Evolutionary conservation across 495 filamentous ascomycete genomes (phyloP), one percentile per base, ranked within the genome.

Genomic region (Daldinia caldariorum): DNA sequence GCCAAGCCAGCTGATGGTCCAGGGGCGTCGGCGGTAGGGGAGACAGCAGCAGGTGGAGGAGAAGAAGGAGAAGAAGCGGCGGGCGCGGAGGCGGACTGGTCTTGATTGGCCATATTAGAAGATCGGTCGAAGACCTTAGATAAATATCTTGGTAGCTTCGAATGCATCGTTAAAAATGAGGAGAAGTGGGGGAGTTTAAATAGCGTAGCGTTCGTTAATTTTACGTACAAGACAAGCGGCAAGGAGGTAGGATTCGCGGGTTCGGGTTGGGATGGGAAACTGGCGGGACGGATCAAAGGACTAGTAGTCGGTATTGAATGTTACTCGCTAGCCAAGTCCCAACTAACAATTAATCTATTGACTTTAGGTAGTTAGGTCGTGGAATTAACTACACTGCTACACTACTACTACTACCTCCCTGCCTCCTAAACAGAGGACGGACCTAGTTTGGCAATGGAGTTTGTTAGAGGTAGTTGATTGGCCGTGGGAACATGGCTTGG

Each of bases 181-280:
- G 63, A 67, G 63, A 64, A 64, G 63, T 63, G 69, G 64, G 26
- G 61, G 55, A 64, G 63, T 20, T 63, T 3, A 43, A 38, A 67
- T 49, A 39, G 61, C 62, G 51, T 26, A 26, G 26, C 26, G 26
- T 26, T 31, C 35, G 56, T 31, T 49, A 5, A 3, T 47, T 68
- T 58, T 41, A 32, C 39, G 37, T 20, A 29, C 39, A 49, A 14
- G 18, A 45, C 61, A 26, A 1, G 26, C 26, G 26, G 26, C 26
- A 26, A 26, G 26, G 26, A 26, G 26, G 26, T 3, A 26, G 26
- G 26, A 26, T 26, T 26, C 26, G 26, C n/a, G 38, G 56, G 61
- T 43, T 16, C 55, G 18, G 47, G 7, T 53, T 3, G 8, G 18
- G 37, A n/a, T 37, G 26, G 53, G 22, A 53, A 31, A 53, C 47